Base-by-base conservation (phyloP, 108 stramenopile species). In the Seminavis robusta region DNA sequence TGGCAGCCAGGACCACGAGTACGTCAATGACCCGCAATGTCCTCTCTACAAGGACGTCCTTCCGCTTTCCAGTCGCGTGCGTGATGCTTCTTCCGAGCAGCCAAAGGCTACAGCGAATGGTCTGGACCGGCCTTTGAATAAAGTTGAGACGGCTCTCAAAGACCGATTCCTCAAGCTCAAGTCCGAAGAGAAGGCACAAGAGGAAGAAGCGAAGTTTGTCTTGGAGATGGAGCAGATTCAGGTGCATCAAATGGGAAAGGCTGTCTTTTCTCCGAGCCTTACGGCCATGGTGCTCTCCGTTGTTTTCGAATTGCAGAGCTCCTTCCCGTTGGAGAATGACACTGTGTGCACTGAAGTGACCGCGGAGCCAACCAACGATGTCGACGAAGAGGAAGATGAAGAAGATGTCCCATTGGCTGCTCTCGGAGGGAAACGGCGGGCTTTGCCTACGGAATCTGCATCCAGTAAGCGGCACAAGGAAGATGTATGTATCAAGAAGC, bases 191-290 rank as follows among this genome's bases (percentile, higher is more conserved):
- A 72, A 72, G 33, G 55, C 68, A 1, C 63, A 70, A 31, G 57
- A 65, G 15, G 56, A 54, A 39, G 90, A 91, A 68, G 85, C 79
- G 7, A 52, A 65, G 30, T 91, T 87, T 60, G 81, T 91, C 7
- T 54, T 74, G 11, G 52, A 77, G 24, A 91, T 91, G 90, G 90
- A 91, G 65, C 61, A 73, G 27, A 67, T 81, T 26, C 90, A 91
- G 63, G 40, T 65, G 1, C 42, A 64, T 38, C 46, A 73, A 36
- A 52, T 76, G 40, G 64, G 65, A 11, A 76, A 73, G 56, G 86
- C 86, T 17, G 65, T 91, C 7, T 72, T 81, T 55, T 72, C 83
- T 30, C 90, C 90, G 1, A 77, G 59, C 33, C 51, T 91, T 54
- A 67, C 83, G 0, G 61, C 76, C 15, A 71, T 85, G 61, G 77